phyloP scores from a whole-genome alignment of 768 basidiomycete genomes.

The Lentinula aciculospora region DNA sequence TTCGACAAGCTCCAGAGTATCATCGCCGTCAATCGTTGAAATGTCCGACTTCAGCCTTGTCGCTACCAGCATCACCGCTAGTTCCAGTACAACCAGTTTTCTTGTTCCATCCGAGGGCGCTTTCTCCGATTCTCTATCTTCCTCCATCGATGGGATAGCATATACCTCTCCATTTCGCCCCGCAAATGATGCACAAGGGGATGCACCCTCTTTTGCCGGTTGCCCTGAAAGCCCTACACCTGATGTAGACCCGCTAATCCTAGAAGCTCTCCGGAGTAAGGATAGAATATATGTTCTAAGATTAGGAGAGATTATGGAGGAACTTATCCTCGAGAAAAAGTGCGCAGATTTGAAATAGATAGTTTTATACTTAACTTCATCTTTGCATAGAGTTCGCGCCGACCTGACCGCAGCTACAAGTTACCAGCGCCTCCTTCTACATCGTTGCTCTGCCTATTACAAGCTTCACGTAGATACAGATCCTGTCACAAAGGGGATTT shows the following conservation, averaged over 20 bases:
- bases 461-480: slow-evolving; percentile 69
- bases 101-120: not conserved
- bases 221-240: slow-evolving; percentile 13
- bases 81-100: slow-evolving; percentile 10
- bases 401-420: slow-evolving; percentile 68
- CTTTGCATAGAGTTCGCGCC: slow-evolving; percentile 49
- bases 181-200: slow-evolving; percentile 21
- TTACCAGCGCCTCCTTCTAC: slow-evolving; percentile 82
- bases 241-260: slow-evolving; percentile 73
- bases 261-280: slow-evolving; percentile 84
- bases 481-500: slow-evolving; percentile 54
- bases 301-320: slow-evolving; percentile 84
- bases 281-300: slow-evolving; percentile 84
- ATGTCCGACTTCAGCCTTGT: slow-evolving; percentile 7
- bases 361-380: slow-evolving; percentile 1
- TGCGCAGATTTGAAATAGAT: slow-evolving; percentile 28
- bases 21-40: slow-evolving; percentile 9
- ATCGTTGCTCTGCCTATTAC: slow-evolving; percentile 82
- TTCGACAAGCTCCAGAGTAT: slow-evolving; percentile 4
- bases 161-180: slow-evolving; percentile 14
- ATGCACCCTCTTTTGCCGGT: slow-evolving; percentile 15
- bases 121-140: slow-evolving; percentile 15
- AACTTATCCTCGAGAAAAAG: slow-evolving; percentile 71
- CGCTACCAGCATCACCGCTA: slow-evolving; percentile 9
- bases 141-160: slow-evolving; percentile 10